Evolutionary conservation across 345 rosid species (phyloP).

Genomic region (Cochlearia excelsa): DNA sequence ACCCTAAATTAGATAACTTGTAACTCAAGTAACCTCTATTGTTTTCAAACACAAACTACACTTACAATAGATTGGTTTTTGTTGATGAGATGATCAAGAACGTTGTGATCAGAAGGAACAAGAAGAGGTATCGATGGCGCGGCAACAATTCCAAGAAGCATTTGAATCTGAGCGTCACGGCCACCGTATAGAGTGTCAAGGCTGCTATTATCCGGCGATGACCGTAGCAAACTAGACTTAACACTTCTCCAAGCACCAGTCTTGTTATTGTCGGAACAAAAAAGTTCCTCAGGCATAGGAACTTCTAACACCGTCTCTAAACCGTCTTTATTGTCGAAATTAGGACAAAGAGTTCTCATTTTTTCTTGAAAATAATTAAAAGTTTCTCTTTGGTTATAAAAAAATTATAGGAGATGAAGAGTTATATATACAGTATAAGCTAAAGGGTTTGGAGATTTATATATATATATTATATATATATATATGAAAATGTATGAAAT

Average conservation of each 20-base stretch:
- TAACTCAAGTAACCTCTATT: constrained; percentile 1
- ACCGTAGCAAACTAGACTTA: constrained; percentile 35
- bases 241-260: constrained; percentile 37
- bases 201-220: constrained; percentile 32
- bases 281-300: constrained; percentile 83
- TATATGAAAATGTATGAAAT: constrained; percentile 20
- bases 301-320: constrained; percentile 86
- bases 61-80: constrained; percentile 41
- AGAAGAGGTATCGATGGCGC: constrained; percentile 37
- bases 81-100: constrained; percentile 35
- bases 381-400: constrained; percentile 15
- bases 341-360: constrained; percentile 87
- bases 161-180: constrained; percentile 38
- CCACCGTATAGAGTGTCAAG: constrained; percentile 28
- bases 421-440: constrained; percentile 16
- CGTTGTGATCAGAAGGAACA: constrained; percentile 21
- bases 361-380: constrained; percentile 16
- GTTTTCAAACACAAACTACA: neutral
- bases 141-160: constrained; percentile 41
- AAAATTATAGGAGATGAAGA: neutral
- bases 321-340: constrained; percentile 71
- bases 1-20: constrained; percentile 21
- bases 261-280: constrained; percentile 37
- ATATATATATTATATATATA: neutral
- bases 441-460: constrained; percentile 20